Percentiles rank a stretch among this genome's conserved stretches.
phyloP scores from a whole-genome alignment of 2,329 filamentous ascomycete species.

The Leptographium wingfieldii region DNA sequence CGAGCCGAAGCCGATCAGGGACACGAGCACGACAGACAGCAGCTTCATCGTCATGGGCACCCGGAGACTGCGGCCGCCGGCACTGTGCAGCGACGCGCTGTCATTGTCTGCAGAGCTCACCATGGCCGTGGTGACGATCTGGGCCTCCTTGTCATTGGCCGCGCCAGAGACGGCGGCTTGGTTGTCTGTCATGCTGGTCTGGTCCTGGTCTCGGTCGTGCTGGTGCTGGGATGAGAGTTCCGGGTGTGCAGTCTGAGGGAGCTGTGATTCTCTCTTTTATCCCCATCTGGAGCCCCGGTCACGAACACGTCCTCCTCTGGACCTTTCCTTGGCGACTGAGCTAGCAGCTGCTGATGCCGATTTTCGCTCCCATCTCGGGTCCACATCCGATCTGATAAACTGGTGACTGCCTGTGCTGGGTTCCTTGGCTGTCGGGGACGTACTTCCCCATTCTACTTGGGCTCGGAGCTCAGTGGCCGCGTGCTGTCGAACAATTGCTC shows the following conservation, averaged over 20 bases:
- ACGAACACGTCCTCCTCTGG: neutral
- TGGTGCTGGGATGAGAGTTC: neutral
- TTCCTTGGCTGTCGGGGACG: neutral
- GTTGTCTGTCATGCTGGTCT: neutral
- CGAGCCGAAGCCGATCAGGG: slow-evolving; percentile 8
- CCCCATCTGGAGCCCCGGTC: neutral
- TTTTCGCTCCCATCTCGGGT: neutral
- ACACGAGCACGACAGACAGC: slow-evolving; percentile 8
- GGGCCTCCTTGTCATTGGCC: neutral
- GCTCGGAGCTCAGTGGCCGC: neutral
- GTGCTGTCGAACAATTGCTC: neutral
- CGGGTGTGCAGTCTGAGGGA: neutral
- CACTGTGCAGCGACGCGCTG: neutral
- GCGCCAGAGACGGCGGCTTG: neutral
- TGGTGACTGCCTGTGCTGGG: no score
- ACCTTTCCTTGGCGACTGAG: neutral
- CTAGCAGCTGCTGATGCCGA: neutral
- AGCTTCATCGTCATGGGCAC: slow-evolving; percentile 7
- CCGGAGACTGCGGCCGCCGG: neutral
- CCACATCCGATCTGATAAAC: neutral
- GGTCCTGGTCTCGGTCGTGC: neutral
- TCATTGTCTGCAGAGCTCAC: neutral
- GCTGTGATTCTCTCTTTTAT: neutral
- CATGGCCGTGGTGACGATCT: neutral
- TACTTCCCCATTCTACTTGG: no score